Evolutionary conservation across 192 early-diverging fungal species (phyloP), one percentile per base, ranked within the genome.

Genomic region (Entophlyctis luteolus): DNA sequence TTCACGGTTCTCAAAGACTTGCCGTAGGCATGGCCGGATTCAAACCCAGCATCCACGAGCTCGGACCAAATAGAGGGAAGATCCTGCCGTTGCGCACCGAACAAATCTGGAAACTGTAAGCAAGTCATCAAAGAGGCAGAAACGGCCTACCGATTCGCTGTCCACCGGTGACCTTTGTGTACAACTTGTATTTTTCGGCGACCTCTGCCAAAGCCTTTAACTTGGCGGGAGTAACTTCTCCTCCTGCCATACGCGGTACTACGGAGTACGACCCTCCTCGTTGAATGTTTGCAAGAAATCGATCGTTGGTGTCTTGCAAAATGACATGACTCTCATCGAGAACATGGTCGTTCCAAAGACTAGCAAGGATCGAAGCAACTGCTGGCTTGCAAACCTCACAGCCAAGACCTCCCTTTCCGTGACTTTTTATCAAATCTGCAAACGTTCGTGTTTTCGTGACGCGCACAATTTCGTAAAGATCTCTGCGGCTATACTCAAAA

Each of bases 101-200:
- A 89, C 32, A 87, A 65, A 35, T 58, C 56, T 58, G 56, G 4
- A 16, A n/a, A n/a, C n/a, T 72, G 29, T 56, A 47, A 48, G 6
- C 10, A 38, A 45, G 66, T 53, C 5, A 32, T 12, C 6, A 16
- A 27, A 8, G 12, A 18, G 8, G 67, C 27, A 35, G 6, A n/a
- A 22, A 58, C 27, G 12, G 18, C 63, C 53, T 52, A 74, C 80
- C 87, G 62, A 88, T 88, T 46, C 87, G 75, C 59, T 88, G 87
- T 28, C 85, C 87, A 45, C 87, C 87, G 1, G 87, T 86, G 55
- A 88, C 88, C 70, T 88, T 88, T 0, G 81, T 86, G 45, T 88
- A 88, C 2, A 88, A 70, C 3, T 65, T 72, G 60, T 81, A 89
- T 32, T 86, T 72, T 68, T 86, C 82, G 31, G 87, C 87, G 38